A percentile compares a stretch with the other conserved stretches of the same genome.
These are phyloP conservation scores for Phytophthora constricta DNA, from an alignment of 352 stramenopile species.

Conservation along the genomic window DNA sequence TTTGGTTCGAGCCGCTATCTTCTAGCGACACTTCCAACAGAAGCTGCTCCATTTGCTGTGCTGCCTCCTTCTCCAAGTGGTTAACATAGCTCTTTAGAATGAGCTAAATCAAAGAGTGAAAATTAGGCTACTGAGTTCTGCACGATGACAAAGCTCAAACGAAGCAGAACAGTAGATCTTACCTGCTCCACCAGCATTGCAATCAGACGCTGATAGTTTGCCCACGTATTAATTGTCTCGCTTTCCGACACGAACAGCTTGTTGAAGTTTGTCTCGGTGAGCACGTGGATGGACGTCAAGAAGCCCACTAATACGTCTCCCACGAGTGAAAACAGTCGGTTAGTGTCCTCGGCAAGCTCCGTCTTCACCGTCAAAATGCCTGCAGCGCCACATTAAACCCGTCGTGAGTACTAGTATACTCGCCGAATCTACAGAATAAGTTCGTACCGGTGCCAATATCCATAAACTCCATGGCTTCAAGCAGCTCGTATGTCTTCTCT, in stretches of 20 bases:
- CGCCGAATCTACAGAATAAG: too few species aligned
- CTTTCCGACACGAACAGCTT: slow-evolving; percentile 81
- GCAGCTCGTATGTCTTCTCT: slow-evolving; percentile 83
- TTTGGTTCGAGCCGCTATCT: slow-evolving; percentile 16
- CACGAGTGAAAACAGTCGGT: slow-evolving; percentile 71
- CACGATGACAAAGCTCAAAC: too few species aligned
- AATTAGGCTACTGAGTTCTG: not conserved
- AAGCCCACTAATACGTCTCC: slow-evolving; percentile 72
- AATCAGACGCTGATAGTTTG: slow-evolving; percentile 84
- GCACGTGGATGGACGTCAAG: slow-evolving; percentile 62
- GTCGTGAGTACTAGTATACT: too few species aligned
- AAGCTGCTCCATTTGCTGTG: slow-evolving; percentile 79
- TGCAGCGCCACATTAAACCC: slow-evolving; percentile 11
- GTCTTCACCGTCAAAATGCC: slow-evolving; percentile 87
- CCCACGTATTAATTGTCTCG: slow-evolving; percentile 82
- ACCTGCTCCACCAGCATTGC: slow-evolving; percentile 86
- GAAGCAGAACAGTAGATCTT: not conserved
- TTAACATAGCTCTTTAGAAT: slow-evolving; percentile 79
- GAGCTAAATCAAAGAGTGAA: slow-evolving; percentile 43
- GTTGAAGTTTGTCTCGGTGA: slow-evolving; percentile 70
- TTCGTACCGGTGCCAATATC: slow-evolving; percentile 75
- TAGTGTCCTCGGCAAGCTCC: slow-evolving; percentile 74
- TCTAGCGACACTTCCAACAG: slow-evolving; percentile 64
- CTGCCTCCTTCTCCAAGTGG: slow-evolving; percentile 70
- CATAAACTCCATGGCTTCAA: slow-evolving; percentile 92